phyloP scores from a whole-genome alignment of 1,284 basidiomycete genomes.

The Melampsora allii-populina region DNA sequence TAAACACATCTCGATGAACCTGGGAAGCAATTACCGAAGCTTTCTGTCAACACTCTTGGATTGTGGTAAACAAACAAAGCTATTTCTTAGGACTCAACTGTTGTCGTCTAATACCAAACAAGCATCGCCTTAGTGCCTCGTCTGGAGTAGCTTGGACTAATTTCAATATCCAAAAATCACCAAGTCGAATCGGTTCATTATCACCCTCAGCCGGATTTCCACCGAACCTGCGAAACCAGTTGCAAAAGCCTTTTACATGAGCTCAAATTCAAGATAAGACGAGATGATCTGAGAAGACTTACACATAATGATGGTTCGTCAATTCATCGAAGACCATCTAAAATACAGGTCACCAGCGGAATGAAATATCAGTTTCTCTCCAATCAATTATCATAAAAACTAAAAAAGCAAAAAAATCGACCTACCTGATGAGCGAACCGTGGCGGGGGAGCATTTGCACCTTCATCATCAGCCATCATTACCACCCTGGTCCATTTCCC shows the following conservation, averaged over 20 bases:
- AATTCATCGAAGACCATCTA: constrained; percentile 37
- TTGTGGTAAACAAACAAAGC: constrained; percentile 55
- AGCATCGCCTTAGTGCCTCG: constrained; percentile 64
- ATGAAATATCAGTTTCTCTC: too few relatives aligned
- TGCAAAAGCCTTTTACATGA: background rate
- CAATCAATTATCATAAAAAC: too few relatives aligned
- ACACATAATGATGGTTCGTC: constrained; percentile 39
- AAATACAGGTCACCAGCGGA: background rate
- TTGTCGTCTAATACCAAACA: constrained; percentile 60
- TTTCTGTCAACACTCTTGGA: background rate
- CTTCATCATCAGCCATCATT: constrained; percentile 25
- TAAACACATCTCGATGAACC: constrained; percentile 73
- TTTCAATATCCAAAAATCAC: constrained; percentile 40
- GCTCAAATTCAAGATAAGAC: background rate
- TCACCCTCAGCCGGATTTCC: constrained; percentile 38
- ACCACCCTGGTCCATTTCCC: constrained; percentile 17
- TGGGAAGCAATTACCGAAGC: constrained; percentile 49
- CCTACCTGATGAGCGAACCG: constrained; percentile 39
- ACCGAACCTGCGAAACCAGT: constrained; percentile 5
- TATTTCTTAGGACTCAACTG: constrained; percentile 64
- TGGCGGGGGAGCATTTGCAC: constrained; percentile 15
- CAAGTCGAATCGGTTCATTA: constrained; percentile 22
- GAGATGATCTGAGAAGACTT: background rate
- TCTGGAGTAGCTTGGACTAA: constrained; percentile 19
- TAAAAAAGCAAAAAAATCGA: background rate